Evolutionary conservation across 768 basidiomycete species (phyloP).

Genomic region (Cubamyces sp.): DNA sequence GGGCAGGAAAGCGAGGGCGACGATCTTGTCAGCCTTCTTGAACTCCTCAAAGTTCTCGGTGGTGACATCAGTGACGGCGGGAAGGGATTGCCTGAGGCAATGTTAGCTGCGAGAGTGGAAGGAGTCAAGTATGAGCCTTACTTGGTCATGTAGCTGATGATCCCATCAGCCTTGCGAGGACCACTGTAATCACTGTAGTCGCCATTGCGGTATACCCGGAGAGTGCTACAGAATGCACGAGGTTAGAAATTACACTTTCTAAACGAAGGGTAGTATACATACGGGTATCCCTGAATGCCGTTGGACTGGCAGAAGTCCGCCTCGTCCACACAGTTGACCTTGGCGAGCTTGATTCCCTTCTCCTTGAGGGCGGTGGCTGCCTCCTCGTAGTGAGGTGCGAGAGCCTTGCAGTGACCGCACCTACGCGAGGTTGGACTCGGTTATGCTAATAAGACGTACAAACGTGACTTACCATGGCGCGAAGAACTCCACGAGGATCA

Average conservation of each 20-base stretch:
- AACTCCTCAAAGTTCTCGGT: constrained; percentile 80
- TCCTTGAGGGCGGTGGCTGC: constrained; percentile 93
- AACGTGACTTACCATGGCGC: constrained; percentile 69
- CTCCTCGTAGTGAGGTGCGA: constrained; percentile 92
- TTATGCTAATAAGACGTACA: not conserved
- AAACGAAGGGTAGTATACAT: constrained; percentile 36
- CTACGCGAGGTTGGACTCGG: constrained; percentile 39
- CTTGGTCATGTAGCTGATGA: constrained; percentile 97
- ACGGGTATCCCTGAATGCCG: constrained; percentile 95
- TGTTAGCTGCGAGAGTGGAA: constrained; percentile 15
- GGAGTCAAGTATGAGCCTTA: constrained; percentile 41
- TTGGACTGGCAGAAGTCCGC: constrained; percentile 88
- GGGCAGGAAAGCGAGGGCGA: constrained; percentile 82
- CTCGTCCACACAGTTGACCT: constrained; percentile 96
- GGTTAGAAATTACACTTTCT: not conserved
- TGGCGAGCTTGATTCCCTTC: constrained; percentile 87
- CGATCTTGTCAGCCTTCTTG: constrained; percentile 86
- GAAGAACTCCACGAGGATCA: constrained; percentile 95
- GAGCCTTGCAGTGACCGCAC: constrained; percentile 96
- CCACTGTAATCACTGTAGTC: constrained; percentile 80
- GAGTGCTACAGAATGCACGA: constrained; percentile 53
- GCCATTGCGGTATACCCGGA: constrained; percentile 92
- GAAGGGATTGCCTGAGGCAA: constrained; percentile 81
- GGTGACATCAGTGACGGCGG: constrained; percentile 87
- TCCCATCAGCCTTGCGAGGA: constrained; percentile 93